Base-by-base conservation (phyloP, 192 early-diverging fungal species). In the Backusella westeae region DNA sequence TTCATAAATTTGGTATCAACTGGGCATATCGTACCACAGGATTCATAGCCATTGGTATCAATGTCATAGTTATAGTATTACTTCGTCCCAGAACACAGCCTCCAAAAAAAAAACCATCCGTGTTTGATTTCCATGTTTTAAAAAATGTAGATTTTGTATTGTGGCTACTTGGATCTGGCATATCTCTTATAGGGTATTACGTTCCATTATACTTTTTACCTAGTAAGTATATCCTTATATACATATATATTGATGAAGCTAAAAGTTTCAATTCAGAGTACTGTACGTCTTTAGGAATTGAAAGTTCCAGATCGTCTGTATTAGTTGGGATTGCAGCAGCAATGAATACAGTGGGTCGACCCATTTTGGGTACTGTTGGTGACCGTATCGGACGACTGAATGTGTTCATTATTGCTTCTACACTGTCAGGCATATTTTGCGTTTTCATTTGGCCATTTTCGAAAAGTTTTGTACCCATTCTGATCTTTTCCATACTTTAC, bases 11-110 rank as follows among this genome's bases (percentile, higher is more conserved):
- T 19, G 92, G 89, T 1, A 76, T 86, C 23, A 59, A 75, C 4
- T 91, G 90, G 90, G 32, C 74, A 19, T 80, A 75, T 56, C 74
- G 78, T 8, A 87, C 87, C 21, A 78, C 94, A 21, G 87, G 92
- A 0, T 79, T 92, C 23, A 86, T 87, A n/a, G 85, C 86, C 4
- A 76, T 88, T 5, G 77, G 87, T 35, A 65, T 80, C 52, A 72
- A 35, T 65, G 75, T 41, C 71, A 44, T 80, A 35, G 41, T 63
- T 4, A 75, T 67, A 32, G 12, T 14, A 15, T 56, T 80, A 9
- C 71, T 80, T 1, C 49, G 74, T 8, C 71, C 74, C 8, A 74
- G 78, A 21, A 7, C 63, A 4, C 71, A 68, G 3, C 23, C 34
- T 34, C 21, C 32, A 19, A n/a, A 34, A 14, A 15, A 6, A 34